Evolutionary conservation across 2,329 filamentous ascomycete species (phyloP), one percentile per base, ranked within the genome.

Genomic region (Hypoxylon sp.): DNA sequence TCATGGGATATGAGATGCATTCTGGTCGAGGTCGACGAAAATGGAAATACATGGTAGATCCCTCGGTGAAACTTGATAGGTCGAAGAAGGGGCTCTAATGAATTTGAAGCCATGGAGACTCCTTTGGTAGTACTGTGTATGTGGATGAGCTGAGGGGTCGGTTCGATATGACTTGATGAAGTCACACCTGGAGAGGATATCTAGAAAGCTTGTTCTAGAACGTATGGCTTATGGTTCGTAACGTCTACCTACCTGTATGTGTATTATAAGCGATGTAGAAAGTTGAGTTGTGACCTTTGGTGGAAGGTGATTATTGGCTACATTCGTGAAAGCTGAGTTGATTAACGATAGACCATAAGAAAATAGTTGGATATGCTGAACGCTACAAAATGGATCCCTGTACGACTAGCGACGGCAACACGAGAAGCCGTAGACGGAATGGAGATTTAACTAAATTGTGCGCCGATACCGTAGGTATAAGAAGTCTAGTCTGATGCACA

Each of bases 31-130:
- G 41, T 36, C 21, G 49, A 58, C 63, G 28, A 50, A 60, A 68
- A 49, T 7, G 69, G 69, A 56, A 72, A 72, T 30, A 55, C 45
- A 17, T 60, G 45, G 67, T 36, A 57, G 69, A 72, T 72, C 69
- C 25, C 48, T 69, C 63, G 59, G 61, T 62, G 64, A 59, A 68
- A 67, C 57, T 43, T 63, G 28, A 67, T 65, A 71, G 60, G 55
- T 51, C 34, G 23, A 66, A 55, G 61, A 60, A 49, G 61, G 52
- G 34, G 50, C 48, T 65, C 48, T 64, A 28, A 13, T 50, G 2
- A 32, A n/a, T 36, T 53, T 41, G 50, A 63, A 45, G 49, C 38
- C 28, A 60, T 9, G 21, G 43, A 21, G 32, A 49, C 32, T n/a
- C 48, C n/a, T 49, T 30, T 45, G 19, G 34, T 53, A 58, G 57